These are phyloP conservation scores for Talaromyces funiculosus DNA, from an alignment of 2,329 filamentous ascomycete genomes.

Conservation along the genomic window DNA sequence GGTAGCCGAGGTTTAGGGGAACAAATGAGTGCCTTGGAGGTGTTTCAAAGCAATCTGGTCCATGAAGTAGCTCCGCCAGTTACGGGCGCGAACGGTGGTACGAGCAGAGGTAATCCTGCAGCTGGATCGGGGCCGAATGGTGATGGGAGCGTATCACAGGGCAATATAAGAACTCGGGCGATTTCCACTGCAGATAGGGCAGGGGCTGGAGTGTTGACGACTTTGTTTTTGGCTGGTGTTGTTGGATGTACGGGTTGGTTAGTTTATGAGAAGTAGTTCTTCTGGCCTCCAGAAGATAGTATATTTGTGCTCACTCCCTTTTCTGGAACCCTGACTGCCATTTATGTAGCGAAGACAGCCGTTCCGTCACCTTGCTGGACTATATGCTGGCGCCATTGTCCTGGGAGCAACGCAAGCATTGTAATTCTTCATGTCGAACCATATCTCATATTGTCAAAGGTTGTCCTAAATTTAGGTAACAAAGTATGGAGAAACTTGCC, in stretches of 20 bases:
- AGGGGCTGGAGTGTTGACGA: conserved; percentile 41
- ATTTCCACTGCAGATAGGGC: conserved; percentile 35
- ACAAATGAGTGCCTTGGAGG: conserved; percentile 36
- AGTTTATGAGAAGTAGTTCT: conserved; percentile 23
- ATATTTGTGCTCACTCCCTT: not conserved
- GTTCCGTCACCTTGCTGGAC: not conserved
- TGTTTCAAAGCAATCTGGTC: conserved; percentile 32
- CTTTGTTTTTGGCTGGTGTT: conserved; percentile 30
- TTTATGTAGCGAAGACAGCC: not conserved
- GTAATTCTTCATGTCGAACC: not conserved
- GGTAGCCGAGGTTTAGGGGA: conserved; percentile 34
- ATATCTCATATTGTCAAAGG: not conserved
- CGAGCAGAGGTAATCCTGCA: conserved; percentile 25
- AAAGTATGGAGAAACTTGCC: no score
- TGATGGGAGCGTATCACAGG: conserved; percentile 12
- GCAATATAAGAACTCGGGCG: not conserved
- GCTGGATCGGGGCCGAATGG: conserved; percentile 24
- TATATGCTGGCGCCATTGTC: not conserved
- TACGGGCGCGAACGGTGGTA: conserved; percentile 27
- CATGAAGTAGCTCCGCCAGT: conserved; percentile 26
- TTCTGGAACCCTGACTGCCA: not conserved
- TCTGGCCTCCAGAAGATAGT: not conserved
- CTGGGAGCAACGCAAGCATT: not conserved
- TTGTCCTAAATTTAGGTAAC: no score
- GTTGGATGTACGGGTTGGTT: conserved; percentile 35